These are phyloP conservation scores for Limnomonas spitsbergensis DNA, from an alignment of 139 green algal species.

Conservation along the genomic window DNA sequence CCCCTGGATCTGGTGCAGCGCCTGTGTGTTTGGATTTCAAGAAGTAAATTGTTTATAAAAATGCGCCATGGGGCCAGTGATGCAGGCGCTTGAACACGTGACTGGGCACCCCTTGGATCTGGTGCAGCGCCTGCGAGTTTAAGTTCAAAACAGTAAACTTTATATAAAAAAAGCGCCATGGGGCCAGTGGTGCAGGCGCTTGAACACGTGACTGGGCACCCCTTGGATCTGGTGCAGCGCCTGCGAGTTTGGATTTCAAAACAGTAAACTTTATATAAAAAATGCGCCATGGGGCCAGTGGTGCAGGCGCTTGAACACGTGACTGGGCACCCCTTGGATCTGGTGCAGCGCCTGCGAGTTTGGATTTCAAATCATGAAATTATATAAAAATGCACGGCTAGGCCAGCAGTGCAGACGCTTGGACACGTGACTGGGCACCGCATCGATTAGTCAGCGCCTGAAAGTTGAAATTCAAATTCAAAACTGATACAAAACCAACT, in stretches of 20 bases:
- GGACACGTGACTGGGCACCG: background rate
- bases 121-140: background rate
- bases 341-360: background rate
- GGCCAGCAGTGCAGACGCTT: background rate
- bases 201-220: background rate
- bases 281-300: background rate
- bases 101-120: background rate
- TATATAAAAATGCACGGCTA: background rate
- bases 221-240: background rate
- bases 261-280: too few species aligned
- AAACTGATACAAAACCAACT: too few species aligned
- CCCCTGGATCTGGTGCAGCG: background rate
- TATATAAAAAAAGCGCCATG: background rate
- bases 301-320: conserved; percentile 1
- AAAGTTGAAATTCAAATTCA: too few species aligned
- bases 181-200: conserved; percentile 2
- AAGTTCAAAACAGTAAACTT: too few species aligned
- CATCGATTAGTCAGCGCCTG: background rate
- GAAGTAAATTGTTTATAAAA: too few species aligned
- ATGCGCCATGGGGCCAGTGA: background rate
- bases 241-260: too few species aligned
- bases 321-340: background rate
- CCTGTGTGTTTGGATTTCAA: too few species aligned
- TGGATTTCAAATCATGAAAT: too few species aligned
- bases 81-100: background rate